These are phyloP conservation scores for Yarrowia divulgata DNA, from an alignment of 805 yeast species.

Conservation along the genomic window DNA sequence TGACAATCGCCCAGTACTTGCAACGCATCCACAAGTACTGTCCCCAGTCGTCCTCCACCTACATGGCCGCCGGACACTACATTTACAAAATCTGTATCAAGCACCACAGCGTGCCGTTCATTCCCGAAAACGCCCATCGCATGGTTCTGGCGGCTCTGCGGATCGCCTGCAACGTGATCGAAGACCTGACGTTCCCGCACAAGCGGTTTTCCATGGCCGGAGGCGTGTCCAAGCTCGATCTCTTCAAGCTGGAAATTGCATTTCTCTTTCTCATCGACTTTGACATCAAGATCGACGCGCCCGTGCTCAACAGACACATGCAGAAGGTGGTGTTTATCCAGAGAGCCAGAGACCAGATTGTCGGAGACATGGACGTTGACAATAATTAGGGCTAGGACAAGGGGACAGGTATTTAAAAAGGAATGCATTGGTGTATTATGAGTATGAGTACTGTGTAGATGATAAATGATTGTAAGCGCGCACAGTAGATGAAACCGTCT, in stretches of 20 bases:
- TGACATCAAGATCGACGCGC: constrained; percentile 50
- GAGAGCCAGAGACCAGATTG: constrained; percentile 4
- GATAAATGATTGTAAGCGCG: no score
- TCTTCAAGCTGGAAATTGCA: constrained; percentile 59
- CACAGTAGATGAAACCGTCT: no score
- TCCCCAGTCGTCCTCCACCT: constrained; percentile 52
- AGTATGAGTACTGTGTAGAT: no score
- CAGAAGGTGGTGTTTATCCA: constrained; percentile 13
- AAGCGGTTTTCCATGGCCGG: constrained; percentile 58
- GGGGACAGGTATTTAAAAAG: background rate
- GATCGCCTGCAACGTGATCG: constrained; percentile 57
- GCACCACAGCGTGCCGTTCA: constrained; percentile 48
- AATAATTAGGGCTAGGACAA: no score
- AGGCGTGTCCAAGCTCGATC: constrained; percentile 56
- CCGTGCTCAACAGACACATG: constrained; percentile 18
- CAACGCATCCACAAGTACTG: constrained; percentile 53
- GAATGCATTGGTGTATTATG: no score
- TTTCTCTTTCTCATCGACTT: constrained; percentile 59
- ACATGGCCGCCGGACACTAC: constrained; percentile 51
- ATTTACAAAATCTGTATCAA: constrained; percentile 50
- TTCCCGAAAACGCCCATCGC: constrained; percentile 54
- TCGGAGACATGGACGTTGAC: background rate
- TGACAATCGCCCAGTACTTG: constrained; percentile 49
- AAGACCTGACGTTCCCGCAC: constrained; percentile 58
- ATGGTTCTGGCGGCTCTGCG: constrained; percentile 56